phyloP scores from a whole-genome alignment of 2,329 filamentous ascomycete species.

The Fusarium domesticum region DNA sequence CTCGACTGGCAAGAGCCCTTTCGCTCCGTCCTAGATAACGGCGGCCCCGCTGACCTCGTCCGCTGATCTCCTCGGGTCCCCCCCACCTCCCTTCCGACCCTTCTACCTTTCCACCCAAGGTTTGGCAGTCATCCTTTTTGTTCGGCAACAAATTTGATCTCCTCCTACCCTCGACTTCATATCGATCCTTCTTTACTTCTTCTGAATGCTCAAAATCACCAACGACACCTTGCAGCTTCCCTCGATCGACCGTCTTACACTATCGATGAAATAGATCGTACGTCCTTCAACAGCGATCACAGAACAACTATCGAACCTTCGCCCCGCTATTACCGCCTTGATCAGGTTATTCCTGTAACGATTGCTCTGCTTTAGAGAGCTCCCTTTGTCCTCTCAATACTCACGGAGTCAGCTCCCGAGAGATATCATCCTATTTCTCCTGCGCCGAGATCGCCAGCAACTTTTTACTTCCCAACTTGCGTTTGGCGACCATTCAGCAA shows the following conservation, averaged over 20 bases:
- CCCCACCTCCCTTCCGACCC: constrained; percentile 1
- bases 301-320: background rate
- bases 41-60: constrained; percentile 25
- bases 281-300: background rate
- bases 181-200: background rate
- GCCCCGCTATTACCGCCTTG: too few species aligned
- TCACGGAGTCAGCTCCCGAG: too few species aligned
- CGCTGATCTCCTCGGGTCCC: constrained; percentile 25
- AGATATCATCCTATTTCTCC: too few species aligned
- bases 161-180: background rate
- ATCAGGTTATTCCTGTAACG: too few species aligned
- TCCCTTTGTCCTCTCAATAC: too few species aligned
- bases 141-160: background rate
- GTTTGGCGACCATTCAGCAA: background rate
- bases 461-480: too few species aligned
- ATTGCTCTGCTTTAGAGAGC: too few species aligned
- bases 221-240: background rate
- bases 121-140: background rate
- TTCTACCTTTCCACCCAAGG: too few species aligned
- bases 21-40: constrained; percentile 14
- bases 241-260: background rate
- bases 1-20: constrained; percentile 1
- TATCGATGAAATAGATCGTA: background rate
- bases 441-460: too few species aligned
- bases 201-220: background rate